Percentiles rank a stretch among this genome's conserved stretches.
These are phyloP conservation scores for Lactarius vividus DNA, from an alignment of 768 basidiomycete genomes.

Conservation along the genomic window DNA sequence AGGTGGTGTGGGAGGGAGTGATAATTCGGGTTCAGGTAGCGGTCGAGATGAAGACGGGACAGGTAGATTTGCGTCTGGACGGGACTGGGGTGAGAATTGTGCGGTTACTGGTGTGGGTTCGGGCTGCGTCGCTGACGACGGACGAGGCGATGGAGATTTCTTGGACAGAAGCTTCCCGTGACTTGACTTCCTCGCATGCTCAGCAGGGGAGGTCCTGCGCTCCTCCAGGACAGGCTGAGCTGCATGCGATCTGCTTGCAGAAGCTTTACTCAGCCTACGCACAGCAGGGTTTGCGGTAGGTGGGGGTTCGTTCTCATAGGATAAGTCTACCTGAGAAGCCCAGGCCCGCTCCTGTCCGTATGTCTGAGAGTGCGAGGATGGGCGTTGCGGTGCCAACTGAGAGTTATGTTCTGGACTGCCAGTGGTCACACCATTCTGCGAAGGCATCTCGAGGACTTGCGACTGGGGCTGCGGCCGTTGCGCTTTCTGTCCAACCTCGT, in stretches of 20 bases:
- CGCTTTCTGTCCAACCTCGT: constrained; percentile 7
- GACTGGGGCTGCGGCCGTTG: not conserved
- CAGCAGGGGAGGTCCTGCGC: not conserved
- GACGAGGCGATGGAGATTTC: not conserved
- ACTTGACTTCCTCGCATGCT: constrained; percentile 10
- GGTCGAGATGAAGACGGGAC: constrained; percentile 1
- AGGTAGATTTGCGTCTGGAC: not conserved
- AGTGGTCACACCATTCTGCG: not conserved
- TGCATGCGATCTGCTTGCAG: not conserved
- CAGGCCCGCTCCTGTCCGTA: constrained; percentile 9
- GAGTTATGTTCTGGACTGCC: not conserved
- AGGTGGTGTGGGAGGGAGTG: constrained; percentile 13
- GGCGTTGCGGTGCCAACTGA: not conserved
- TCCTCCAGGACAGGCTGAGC: constrained; percentile 1
- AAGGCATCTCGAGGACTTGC: not conserved
- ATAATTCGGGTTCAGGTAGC: not conserved
- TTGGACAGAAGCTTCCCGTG: constrained; percentile 1
- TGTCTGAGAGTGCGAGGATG: not conserved
- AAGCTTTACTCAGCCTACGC: constrained; percentile 15
- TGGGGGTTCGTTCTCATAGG: constrained; percentile 22
- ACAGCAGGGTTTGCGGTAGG: constrained; percentile 17
- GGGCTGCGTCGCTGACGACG: not conserved
- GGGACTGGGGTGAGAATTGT: not conserved
- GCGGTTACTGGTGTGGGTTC: not conserved
- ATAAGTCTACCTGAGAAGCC: not conserved